Conservation (phyloP, 768 basidiomycete genomes). For the Pholiota conissans region DNA sequence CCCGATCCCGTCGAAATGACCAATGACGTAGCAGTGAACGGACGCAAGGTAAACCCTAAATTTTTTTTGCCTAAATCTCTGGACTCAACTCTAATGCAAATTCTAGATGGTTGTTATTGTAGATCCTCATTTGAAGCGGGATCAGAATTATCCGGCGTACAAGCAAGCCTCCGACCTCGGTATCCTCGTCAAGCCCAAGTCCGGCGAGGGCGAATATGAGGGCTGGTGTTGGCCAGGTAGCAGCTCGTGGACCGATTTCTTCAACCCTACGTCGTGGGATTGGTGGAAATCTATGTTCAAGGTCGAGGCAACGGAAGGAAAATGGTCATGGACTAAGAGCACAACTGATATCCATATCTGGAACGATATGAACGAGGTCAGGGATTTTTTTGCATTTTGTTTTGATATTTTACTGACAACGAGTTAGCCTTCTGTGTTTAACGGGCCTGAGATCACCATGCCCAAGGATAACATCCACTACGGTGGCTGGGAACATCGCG, state of each 20-base stretch:
- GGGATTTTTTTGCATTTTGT: slow-evolving; percentile 13
- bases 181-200: slow-evolving; percentile 79
- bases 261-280: slow-evolving; percentile 86
- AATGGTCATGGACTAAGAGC: slow-evolving; percentile 80
- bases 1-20: slow-evolving; percentile 95
- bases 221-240: slow-evolving; percentile 99
- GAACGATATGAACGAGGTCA: slow-evolving; percentile 99
- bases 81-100: neutral
- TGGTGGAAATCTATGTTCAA: slow-evolving; percentile 92
- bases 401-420: neutral
- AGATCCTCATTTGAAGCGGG: slow-evolving; percentile 94
- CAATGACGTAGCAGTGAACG: slow-evolving; percentile 80
- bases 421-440: slow-evolving; percentile 87
- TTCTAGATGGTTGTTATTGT: slow-evolving; percentile 94
- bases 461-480: slow-evolving; percentile 72
- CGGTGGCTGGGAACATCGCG: slow-evolving; percentile 97
- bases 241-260: slow-evolving; percentile 96
- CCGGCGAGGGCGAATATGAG: slow-evolving; percentile 84
- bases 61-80: neutral
- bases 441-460: slow-evolving; percentile 92
- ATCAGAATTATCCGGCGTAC: slow-evolving; percentile 78
- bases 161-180: slow-evolving; percentile 80
- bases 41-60: slow-evolving; percentile 65
- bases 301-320: slow-evolving; percentile 46
- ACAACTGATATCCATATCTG: slow-evolving; percentile 88